Evolutionary conservation across 805 yeast species (phyloP), one percentile per base, ranked within the genome.

Genomic region (Suhomyces faveliae): DNA sequence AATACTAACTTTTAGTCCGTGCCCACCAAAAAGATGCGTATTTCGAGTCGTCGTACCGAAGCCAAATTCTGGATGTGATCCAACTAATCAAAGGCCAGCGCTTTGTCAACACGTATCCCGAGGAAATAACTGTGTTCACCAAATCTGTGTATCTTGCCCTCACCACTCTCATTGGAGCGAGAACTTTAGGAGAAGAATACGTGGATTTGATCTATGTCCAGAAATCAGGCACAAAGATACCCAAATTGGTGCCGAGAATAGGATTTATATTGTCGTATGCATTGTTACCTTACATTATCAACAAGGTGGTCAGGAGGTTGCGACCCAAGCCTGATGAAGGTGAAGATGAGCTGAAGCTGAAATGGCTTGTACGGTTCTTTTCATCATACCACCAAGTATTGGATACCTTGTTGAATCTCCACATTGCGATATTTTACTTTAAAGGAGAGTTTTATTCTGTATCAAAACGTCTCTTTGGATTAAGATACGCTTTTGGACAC

Each of bases 151-250:
- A 92, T 60, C 70, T 89, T n/a, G 64, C 77, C 2, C 67, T 88
- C 19, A 92, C 97, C 0, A 91, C 97, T 0, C 67, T 86, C 11
- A 49, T 80, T 4, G 92, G 92, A 0, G 79, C 87, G 1, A 75
- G 92, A 46, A 92, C 98, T 0, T 68, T 94, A 22, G 99, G 99
- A 1, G 98, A 92, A 62, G 97, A 92, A 66, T 92, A 92, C 65
- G 90, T 90, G 11, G 96, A 92, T 63, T 67, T 89, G 46, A 66
- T 81, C 6, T 85, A 87, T 59, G 89, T 86, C 5, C 71, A 69
- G 35, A 68, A 79, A 43, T 63, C 64, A 29, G 88, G 89, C 0
- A 73, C 57, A 15, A 59, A 68, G 37, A 62, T 85, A 5, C 85
- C 87, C 0, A 66, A 63, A 27, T 24, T 67, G 3, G 17, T 53